phyloP scores from a whole-genome alignment of 2,329 filamentous ascomycete species.

The Harringtonia lauricola region DNA sequence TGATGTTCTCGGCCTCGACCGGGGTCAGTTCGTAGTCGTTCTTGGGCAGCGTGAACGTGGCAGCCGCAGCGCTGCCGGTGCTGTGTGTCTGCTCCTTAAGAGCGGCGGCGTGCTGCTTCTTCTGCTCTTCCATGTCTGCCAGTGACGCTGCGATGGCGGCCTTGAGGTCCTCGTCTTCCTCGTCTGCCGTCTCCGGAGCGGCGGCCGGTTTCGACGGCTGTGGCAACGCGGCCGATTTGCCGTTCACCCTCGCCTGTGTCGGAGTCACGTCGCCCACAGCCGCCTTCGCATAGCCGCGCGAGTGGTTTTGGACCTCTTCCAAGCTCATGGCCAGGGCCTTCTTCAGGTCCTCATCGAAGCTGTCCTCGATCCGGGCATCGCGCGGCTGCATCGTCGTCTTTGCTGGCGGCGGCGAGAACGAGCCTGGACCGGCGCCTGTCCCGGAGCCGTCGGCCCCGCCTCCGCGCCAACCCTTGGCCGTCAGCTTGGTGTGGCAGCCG shows the following conservation, averaged over 20 bases:
- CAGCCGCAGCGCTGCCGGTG: slow-evolving; percentile 32
- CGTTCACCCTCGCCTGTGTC: slow-evolving; percentile 21
- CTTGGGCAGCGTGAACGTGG: slow-evolving; percentile 57
- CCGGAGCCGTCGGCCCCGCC: slow-evolving; percentile 18
- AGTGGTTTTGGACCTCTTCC: slow-evolving; percentile 75
- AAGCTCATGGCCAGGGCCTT: slow-evolving; percentile 92
- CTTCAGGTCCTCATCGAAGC: slow-evolving; percentile 91
- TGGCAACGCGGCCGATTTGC: slow-evolving; percentile 16
- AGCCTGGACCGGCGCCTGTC: slow-evolving; percentile 25
- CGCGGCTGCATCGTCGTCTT: slow-evolving; percentile 75
- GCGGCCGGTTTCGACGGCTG: slow-evolving; percentile 8
- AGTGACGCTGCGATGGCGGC: slow-evolving; percentile 91
- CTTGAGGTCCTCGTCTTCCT: slow-evolving; percentile 87
- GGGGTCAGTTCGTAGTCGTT: slow-evolving; percentile 91
- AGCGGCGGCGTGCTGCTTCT: slow-evolving; percentile 74
- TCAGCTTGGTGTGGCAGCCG: slow-evolving; percentile 85
- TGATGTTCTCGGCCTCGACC: slow-evolving; percentile 95
- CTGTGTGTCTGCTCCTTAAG: slow-evolving; percentile 67
- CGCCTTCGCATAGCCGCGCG: slow-evolving; percentile 61
- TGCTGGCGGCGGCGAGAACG: slow-evolving; percentile 50
- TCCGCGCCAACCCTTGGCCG: slow-evolving; percentile 52
- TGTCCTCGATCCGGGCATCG: slow-evolving; percentile 75
- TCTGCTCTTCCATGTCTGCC: slow-evolving; percentile 96
- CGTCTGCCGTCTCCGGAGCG: slow-evolving; percentile 35
- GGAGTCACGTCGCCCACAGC: slow-evolving; percentile 1